These are phyloP conservation scores for Fusarium sulawesiense DNA, from an alignment of 2,329 filamentous ascomycete genomes.

Conservation along the genomic window DNA sequence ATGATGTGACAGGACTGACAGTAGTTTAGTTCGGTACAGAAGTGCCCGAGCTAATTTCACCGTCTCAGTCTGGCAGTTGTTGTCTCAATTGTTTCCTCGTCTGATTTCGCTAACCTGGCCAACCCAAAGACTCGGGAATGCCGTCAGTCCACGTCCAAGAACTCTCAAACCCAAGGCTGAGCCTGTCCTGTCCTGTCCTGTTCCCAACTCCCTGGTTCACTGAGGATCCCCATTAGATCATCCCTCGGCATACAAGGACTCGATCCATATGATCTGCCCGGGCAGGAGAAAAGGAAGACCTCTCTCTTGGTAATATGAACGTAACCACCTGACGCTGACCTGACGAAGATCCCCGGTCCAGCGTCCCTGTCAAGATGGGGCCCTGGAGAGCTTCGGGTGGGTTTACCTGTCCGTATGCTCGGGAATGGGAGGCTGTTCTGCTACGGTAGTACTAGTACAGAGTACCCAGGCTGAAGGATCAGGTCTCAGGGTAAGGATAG, in stretches of 20 bases:
- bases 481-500: constrained; percentile 7
- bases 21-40: constrained; percentile 5
- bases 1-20: not conserved
- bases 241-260: not conserved
- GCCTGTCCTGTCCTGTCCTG: not conserved
- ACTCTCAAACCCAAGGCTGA: not conserved
- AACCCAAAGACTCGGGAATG: not conserved
- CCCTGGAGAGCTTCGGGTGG: constrained; percentile 23
- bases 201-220: not conserved
- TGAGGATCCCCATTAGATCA: not conserved
- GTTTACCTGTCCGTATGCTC: constrained; percentile 10
- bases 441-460: not conserved
- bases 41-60: constrained; percentile 20
- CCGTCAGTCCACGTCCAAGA: not conserved
- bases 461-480: constrained; percentile 30
- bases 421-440: constrained; percentile 8
- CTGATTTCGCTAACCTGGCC: not conserved
- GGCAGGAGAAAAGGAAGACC: constrained; percentile 11
- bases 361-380: constrained; percentile 31
- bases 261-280: constrained; percentile 22
- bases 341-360: constrained; percentile 18
- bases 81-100: constrained; percentile 36
- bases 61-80: constrained; percentile 12
- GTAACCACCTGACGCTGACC: constrained; percentile 22
- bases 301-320: constrained; percentile 17